Evolutionary conservation across 768 basidiomycete species (phyloP).

Genomic region (Scleroderma citrinum): DNA sequence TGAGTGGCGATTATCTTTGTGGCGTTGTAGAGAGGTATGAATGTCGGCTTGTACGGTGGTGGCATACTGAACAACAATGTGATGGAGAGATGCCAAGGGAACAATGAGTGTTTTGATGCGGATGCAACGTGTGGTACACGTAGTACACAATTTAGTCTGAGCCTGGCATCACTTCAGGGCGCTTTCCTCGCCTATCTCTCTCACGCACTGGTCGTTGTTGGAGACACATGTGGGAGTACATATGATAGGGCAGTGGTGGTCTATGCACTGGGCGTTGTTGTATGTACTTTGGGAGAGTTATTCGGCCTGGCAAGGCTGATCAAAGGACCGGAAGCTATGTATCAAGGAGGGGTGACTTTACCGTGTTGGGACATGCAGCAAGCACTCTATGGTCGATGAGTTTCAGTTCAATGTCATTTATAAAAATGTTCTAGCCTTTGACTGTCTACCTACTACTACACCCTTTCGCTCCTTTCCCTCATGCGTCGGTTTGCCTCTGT

Average conservation of each 20-base stretch:
- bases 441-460: not conserved
- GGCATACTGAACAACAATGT: slow-evolving; percentile 26
- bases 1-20: slow-evolving; percentile 45
- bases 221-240: not conserved
- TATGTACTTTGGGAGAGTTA: not conserved
- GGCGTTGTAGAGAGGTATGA: slow-evolving; percentile 62
- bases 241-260: not conserved
- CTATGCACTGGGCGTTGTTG: not conserved
- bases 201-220: not conserved
- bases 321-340: not conserved
- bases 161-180: not conserved
- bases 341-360: not conserved
- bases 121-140: too few species aligned
- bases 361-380: not conserved
- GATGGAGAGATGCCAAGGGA: slow-evolving; percentile 9
- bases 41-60: slow-evolving; percentile 51
- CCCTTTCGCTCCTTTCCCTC: slow-evolving; percentile 19
- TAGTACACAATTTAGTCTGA: too few species aligned
- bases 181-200: not conserved
- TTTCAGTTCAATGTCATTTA: slow-evolving; percentile 25
- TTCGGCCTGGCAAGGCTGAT: not conserved
- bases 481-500: slow-evolving; percentile 67
- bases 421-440: slow-evolving; percentile 26
- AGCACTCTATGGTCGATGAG: slow-evolving; percentile 1
- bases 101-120: not conserved